phyloP scores from a whole-genome alignment of 441 rosid species.

The Mallotus repandus region DNA sequence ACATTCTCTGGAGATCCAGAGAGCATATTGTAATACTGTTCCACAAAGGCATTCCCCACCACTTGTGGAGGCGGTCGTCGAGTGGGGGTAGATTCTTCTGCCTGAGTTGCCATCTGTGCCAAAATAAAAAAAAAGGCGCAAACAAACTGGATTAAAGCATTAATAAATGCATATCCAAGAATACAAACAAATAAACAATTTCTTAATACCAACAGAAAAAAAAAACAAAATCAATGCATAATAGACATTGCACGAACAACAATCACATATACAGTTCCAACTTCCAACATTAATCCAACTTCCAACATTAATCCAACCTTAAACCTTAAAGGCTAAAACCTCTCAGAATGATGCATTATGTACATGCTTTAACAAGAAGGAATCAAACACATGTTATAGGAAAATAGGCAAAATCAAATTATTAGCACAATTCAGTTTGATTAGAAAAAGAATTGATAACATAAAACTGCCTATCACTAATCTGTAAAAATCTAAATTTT shows the following conservation, averaged over 20 bases:
- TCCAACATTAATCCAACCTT: not conserved
- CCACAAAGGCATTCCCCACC: conserved; percentile 34
- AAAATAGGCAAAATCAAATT: not conserved
- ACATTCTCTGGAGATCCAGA: conserved; percentile 23
- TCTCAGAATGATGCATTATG: not conserved
- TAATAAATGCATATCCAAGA: not conserved
- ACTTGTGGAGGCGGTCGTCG: conserved; percentile 26
- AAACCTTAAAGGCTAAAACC: not conserved
- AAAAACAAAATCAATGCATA: not conserved
- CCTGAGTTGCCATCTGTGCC: conserved; percentile 20
- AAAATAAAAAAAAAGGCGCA: not conserved
- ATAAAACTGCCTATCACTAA: not conserved
- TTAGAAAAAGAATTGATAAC: too few species aligned
- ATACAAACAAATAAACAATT: not conserved
- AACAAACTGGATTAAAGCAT: not conserved
- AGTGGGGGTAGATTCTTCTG: conserved; percentile 35
- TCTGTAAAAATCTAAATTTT: not conserved
- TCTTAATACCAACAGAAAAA: not conserved
- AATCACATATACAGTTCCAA: not conserved
- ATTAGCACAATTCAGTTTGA: not conserved
- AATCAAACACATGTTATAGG: not conserved
- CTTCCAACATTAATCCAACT: not conserved
- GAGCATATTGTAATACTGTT: conserved; percentile 29
- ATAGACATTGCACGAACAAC: not conserved
- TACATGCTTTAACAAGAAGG: not conserved